Conservation (phyloP, 2,329 filamentous ascomycete species). For the Aspergillus uvarum region DNA sequence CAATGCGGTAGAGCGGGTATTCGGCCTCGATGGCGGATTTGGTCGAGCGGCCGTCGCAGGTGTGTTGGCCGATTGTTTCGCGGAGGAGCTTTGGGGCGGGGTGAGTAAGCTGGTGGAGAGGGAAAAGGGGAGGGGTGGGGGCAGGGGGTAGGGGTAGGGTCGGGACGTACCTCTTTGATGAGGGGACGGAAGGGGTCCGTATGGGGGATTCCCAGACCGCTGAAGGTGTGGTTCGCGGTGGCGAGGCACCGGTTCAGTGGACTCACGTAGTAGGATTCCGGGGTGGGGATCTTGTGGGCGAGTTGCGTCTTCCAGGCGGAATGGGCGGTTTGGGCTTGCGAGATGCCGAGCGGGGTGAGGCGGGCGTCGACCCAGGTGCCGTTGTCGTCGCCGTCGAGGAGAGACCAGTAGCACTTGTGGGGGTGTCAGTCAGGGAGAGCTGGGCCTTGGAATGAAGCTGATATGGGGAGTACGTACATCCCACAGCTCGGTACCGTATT, state of each 20-base stretch:
- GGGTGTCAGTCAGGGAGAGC: background rate
- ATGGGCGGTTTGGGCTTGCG: conserved; percentile 49
- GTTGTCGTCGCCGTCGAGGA: conserved; percentile 57
- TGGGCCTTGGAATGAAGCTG: too few relatives aligned
- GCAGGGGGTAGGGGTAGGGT: background rate
- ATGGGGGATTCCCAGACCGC: conserved; percentile 46
- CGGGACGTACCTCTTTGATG: conserved; percentile 53
- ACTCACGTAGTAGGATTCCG: conserved; percentile 57
- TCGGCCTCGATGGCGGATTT: conserved; percentile 48
- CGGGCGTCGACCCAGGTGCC: conserved; percentile 59
- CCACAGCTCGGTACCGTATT: conserved; percentile 60
- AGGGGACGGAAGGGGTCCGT: conserved; percentile 52
- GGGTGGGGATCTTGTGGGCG: conserved; percentile 49
- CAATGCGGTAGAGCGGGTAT: conserved; percentile 54
- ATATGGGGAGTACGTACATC: conserved; percentile 45
- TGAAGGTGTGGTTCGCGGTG: conserved; percentile 58
- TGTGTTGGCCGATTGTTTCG: conserved; percentile 61
- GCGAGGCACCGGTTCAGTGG: conserved; percentile 59
- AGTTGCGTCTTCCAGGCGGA: conserved; percentile 53
- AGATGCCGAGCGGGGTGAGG: conserved; percentile 53
- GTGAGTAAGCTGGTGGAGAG: too few relatives aligned
- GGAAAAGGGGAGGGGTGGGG: background rate
- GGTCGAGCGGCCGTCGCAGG: conserved; percentile 58
- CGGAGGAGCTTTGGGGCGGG: conserved; percentile 44
- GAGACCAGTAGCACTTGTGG: conserved; percentile 56